Conservation (phyloP, 345 rosid species). For the Crucihimalaya himalaica region DNA sequence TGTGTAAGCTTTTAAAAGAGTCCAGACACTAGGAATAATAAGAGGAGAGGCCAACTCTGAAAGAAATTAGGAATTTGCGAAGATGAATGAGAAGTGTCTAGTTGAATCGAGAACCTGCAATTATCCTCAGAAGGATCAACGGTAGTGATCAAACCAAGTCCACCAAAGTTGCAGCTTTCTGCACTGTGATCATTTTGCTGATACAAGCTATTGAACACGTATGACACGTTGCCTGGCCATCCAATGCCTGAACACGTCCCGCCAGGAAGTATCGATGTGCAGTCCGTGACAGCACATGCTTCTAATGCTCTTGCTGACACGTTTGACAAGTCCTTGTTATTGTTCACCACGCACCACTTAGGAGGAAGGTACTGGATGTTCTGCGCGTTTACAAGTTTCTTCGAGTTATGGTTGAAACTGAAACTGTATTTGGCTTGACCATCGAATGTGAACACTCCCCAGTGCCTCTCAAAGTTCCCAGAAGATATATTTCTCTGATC, state of each 20-base stretch:
- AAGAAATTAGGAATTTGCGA: constrained; percentile 10
- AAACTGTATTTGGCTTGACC: constrained; percentile 85
- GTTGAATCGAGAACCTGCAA: constrained; percentile 64
- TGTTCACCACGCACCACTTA: constrained; percentile 86
- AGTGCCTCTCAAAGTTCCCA: constrained; percentile 85
- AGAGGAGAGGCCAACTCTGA: constrained; percentile 22
- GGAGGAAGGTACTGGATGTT: constrained; percentile 72
- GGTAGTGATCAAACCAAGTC: constrained; percentile 83
- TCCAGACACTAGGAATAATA: constrained; percentile 14
- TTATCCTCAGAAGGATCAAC: constrained; percentile 70
- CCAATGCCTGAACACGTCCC: constrained; percentile 73
- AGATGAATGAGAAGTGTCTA: constrained; percentile 53
- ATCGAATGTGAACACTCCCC: constrained; percentile 92
- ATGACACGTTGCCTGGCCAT: constrained; percentile 84
- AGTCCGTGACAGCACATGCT: constrained; percentile 71
- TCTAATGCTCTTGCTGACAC: constrained; percentile 60
- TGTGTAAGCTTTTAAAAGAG: constrained; percentile 1
- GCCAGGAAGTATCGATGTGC: constrained; percentile 68
- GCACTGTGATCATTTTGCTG: constrained; percentile 80
- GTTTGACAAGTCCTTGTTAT: constrained; percentile 69
- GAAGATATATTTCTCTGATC: constrained; percentile 55
- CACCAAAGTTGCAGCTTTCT: constrained; percentile 78
- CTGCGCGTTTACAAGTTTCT: constrained; percentile 62
- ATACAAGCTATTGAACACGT: constrained; percentile 83
- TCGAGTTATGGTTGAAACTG: constrained; percentile 58